Base-by-base conservation (phyloP, 1,284 basidiomycete genomes). In the Trametes versicolor region DNA sequence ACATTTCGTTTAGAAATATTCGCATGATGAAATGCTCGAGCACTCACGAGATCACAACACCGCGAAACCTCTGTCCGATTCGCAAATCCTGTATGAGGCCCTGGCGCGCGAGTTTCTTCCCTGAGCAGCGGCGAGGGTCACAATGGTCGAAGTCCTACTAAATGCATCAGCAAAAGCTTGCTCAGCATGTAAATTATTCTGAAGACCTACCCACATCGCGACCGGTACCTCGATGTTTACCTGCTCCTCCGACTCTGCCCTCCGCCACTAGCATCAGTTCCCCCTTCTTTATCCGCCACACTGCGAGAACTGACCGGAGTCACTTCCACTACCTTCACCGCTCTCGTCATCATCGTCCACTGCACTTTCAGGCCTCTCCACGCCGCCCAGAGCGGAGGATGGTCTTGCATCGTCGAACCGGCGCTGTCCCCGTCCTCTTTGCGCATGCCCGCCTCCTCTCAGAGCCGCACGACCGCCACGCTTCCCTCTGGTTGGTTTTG, bases 71-170 rank as follows among this genome's bases (percentile, higher is more conserved):
- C 63, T 93, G 86, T 0, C 97, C 96, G 10, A 99, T 87, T 56
- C 89, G 85, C 65, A 99, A 85, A 65, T 95, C 90, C 61, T 87
- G 89, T 74, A 98, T 93, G 37, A 99, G 81, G 0, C 95, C 94
- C 23, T 96, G 84, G 5, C 97, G 84, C 0, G 95, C 83, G 0
- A 99, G 87, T 76, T 96, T 97, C 82, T 98, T 98, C 13, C 97
- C 97, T 9, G 95, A 97, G 74, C 97, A 99, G 41, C 95, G 88
- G 58, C 90, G 89, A 0, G 97, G 97, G 77, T 99, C 97, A 77
- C 97, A 99, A 76, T 99, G 97, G 75, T 95, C 92, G 77, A 99
- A 98, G 77, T 99, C 97, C 95, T 96, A 19, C 29, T 15, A 3
- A 1, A 7, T 9, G 27, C 4, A 45, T 43, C 25, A 36, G 21